A percentile compares a stretch with the other conserved stretches of the same genome.
phyloP scores from a whole-genome alignment of 2,329 filamentous ascomycete genomes.

The Neofusicoccum cordaticola region DNA sequence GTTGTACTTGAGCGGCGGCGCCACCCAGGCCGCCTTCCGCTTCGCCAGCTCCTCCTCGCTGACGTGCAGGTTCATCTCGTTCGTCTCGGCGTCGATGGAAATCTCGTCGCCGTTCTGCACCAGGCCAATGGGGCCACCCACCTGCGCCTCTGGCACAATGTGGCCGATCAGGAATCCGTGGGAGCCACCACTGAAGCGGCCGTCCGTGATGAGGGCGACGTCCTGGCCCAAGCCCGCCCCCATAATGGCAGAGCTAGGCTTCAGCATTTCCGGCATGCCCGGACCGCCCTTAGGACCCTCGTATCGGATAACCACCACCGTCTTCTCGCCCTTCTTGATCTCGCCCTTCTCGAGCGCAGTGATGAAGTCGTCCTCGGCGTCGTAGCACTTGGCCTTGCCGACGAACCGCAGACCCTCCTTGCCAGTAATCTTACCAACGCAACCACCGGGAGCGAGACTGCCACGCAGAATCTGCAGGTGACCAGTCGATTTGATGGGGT shows the following conservation, averaged over 20 bases:
- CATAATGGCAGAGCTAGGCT: slow-evolving; percentile 71
- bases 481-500: slow-evolving; percentile 69
- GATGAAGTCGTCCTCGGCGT: slow-evolving; percentile 68
- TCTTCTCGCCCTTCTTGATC: slow-evolving; percentile 74
- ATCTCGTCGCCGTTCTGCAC: slow-evolving; percentile 79
- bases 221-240: slow-evolving; percentile 70
- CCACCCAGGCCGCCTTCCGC: slow-evolving; percentile 51
- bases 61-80: slow-evolving; percentile 63
- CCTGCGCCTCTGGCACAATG: slow-evolving; percentile 82
- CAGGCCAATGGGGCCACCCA: slow-evolving; percentile 79
- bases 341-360: slow-evolving; percentile 63
- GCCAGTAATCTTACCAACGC: slow-evolving; percentile 73
- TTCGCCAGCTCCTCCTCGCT: slow-evolving; percentile 59
- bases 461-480: slow-evolving; percentile 73
- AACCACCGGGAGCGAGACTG: slow-evolving; percentile 66
- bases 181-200: slow-evolving; percentile 74
- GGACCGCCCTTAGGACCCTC: slow-evolving; percentile 71
- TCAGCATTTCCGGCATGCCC: slow-evolving; percentile 74
- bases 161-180: slow-evolving; percentile 88
- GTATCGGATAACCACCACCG: slow-evolving; percentile 72
- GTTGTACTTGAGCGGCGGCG: slow-evolving; percentile 56
- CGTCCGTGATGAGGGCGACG: slow-evolving; percentile 71
- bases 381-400: slow-evolving; percentile 68
- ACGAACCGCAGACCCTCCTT: slow-evolving; percentile 68
- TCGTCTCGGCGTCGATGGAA: slow-evolving; percentile 76